phyloP scores from a whole-genome alignment of 2,329 filamentous ascomycete species.

The Aspergillus fructus region DNA sequence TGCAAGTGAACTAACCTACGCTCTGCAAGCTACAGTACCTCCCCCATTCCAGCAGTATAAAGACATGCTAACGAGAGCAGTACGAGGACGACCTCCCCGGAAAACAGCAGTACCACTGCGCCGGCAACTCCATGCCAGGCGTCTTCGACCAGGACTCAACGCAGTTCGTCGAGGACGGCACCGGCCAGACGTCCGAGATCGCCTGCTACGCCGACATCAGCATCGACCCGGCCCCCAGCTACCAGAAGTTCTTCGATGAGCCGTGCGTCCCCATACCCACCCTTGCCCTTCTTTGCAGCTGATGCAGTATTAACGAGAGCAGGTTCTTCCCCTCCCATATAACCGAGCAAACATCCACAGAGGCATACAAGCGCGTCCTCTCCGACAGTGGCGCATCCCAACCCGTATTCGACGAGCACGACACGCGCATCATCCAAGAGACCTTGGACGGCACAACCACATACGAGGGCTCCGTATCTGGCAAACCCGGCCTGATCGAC shows the following conservation, averaged over 20 bases:
- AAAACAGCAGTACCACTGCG: constrained; percentile 11
- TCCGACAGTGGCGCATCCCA: constrained; percentile 8
- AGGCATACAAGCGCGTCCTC: constrained; percentile 14
- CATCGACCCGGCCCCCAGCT: constrained; percentile 7
- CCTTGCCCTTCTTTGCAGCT: no score
- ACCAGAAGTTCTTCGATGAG: constrained; percentile 15
- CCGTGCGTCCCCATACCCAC: background rate
- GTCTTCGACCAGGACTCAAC: constrained; percentile 11
- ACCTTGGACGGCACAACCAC: constrained; percentile 9
- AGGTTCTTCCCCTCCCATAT: constrained; percentile 13
- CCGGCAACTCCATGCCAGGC: constrained; percentile 9
- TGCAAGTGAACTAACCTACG: constrained; percentile 4
- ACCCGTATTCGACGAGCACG: constrained; percentile 8
- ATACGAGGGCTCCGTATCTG: constrained; percentile 5
- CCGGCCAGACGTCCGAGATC: constrained; percentile 6
- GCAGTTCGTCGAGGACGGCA: constrained; percentile 7
- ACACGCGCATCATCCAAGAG: constrained; percentile 10
- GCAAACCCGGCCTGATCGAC: constrained; percentile 10
- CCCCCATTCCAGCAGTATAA: no score
- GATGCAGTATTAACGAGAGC: no score
- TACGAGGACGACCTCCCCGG: constrained; percentile 12
- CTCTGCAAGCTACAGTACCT: background rate
- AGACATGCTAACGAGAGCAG: background rate
- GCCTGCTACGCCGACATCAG: constrained; percentile 13
- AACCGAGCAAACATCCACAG: constrained; percentile 9